Conservation (phyloP, 2,329 filamentous ascomycete genomes). For the Sporothrix curviconia region DNA sequence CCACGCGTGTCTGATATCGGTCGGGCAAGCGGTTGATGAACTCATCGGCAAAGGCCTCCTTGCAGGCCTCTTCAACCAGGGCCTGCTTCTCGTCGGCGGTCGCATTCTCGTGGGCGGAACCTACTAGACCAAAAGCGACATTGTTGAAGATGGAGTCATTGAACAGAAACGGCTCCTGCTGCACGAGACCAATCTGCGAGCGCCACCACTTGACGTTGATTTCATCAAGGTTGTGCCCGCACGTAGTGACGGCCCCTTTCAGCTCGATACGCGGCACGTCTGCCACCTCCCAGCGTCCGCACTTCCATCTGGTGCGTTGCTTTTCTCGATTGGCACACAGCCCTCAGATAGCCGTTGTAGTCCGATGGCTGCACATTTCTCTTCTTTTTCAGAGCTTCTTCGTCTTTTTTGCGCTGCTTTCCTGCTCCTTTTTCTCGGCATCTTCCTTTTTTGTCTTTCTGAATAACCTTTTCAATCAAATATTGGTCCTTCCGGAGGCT, state of each 20-base stretch:
- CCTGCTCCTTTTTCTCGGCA: conserved; percentile 32
- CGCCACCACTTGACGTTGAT: conserved; percentile 61
- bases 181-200: conserved; percentile 37
- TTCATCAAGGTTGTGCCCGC: conserved; percentile 64
- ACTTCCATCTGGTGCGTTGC: background rate
- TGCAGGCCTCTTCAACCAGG: conserved; percentile 47
- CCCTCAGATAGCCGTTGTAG: background rate
- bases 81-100: conserved; percentile 36
- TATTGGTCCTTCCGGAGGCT: conserved; percentile 37
- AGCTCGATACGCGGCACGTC: conserved; percentile 33
- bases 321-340: background rate
- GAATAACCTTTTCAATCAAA: conserved; percentile 43
- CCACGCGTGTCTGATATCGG: conserved; percentile 21
- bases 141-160: conserved; percentile 43
- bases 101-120: conserved; percentile 22
- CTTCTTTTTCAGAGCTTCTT: conserved; percentile 18
- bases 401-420: conserved; percentile 24
- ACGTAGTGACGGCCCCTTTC: conserved; percentile 47
- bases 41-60: conserved; percentile 51
- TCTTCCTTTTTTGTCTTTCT: conserved; percentile 40
- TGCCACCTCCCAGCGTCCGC: background rate
- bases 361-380: conserved; percentile 22
- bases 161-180: conserved; percentile 33
- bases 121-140: conserved; percentile 40
- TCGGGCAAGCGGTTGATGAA: conserved; percentile 40